A percentile compares a stretch with the other conserved stretches of the same genome.
These are phyloP conservation scores for Protomyces lactucae-debilis DNA, from an alignment of 1,139 yeast species.

Conservation along the genomic window DNA sequence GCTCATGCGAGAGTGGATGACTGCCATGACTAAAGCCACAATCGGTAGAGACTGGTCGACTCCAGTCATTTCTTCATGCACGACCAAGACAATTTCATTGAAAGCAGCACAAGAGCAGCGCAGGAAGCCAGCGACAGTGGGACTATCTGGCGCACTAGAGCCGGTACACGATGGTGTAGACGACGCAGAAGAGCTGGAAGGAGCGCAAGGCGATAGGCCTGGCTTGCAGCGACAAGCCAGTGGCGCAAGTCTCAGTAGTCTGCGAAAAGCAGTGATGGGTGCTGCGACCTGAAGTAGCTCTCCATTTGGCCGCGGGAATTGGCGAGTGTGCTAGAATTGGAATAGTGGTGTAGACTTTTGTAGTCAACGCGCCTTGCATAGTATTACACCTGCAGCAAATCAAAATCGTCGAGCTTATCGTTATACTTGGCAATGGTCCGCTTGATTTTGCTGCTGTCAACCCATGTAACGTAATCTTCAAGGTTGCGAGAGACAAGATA, in stretches of 20 bases:
- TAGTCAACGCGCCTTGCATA: background rate
- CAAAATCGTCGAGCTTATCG: conserved; percentile 51
- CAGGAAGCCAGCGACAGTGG: background rate
- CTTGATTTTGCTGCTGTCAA: conserved; percentile 88
- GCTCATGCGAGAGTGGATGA: conserved; percentile 94
- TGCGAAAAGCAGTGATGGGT: conserved; percentile 10
- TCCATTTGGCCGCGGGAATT: no score
- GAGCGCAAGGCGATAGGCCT: no score
- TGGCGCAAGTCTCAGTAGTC: conserved; percentile 5
- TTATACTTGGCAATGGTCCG: conserved; percentile 81
- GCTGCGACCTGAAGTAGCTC: background rate
- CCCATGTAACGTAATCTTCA: conserved; percentile 98
- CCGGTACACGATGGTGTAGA: background rate
- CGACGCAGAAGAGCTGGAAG: background rate
- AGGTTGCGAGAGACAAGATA: conserved; percentile 78
- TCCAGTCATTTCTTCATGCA: conserved; percentile 91
- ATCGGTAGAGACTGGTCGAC: conserved; percentile 81
- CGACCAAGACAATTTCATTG: conserved; percentile 86
- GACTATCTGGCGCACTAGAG: background rate
- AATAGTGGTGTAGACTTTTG: no score
- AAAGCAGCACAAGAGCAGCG: conserved; percentile 74
- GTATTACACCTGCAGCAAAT: conserved; percentile 33
- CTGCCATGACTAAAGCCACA: conserved; percentile 90
- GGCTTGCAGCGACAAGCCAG: background rate
- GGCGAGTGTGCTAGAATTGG: no score